Evolutionary conservation across 2,329 filamentous ascomycete genomes (phyloP), one percentile per base, ranked within the genome.

Genomic region (Penicillium crustosum): DNA sequence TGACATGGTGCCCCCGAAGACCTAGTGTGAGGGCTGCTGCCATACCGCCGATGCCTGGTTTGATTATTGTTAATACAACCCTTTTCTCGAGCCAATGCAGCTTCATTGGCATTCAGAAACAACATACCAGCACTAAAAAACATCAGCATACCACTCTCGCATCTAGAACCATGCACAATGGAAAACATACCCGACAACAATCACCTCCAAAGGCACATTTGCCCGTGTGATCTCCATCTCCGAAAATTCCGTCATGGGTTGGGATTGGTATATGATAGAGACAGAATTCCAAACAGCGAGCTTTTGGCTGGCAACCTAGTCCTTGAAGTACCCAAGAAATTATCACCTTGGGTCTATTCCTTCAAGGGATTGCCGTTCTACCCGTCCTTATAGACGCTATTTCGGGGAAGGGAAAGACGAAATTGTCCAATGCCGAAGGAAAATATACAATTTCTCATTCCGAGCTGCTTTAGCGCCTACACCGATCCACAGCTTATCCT

Each of bases 41-140:
- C 63, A 75, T 68, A 19, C 73, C 73, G 25, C 72, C 73, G 57
- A 75, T 73, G 19, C 73, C 73, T 75, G 52, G 12, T 53, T 9
- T 21, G 7, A 27, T 38, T 12, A 27, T 35, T 35, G 59, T 59
- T 31, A 60, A 49, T 36, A 21, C 6, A 38, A 29, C 17, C 6
- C 31, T 17, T 41, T 15, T 49, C 15, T 6, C 12, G 6, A 15
- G 44, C 8, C 7, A 15, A 36, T 6, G 23, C 7, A 23, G 6
- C 6, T 31, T 19, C 31, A 33, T 13, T 6, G 2, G 12, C 21
- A 7, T 31, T 47, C n/a, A 21, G 27, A 15, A 47, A 21, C 4
- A 41, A 47, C 66, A 62, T 73, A 73, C 70, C 70, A 21, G 70
- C 70, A 31, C 70, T 73, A 55, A 38, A 10, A 2, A 50, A 41